phyloP scores from a whole-genome alignment of 1,139 yeast species.

The Yamadazyma trypodendri region DNA sequence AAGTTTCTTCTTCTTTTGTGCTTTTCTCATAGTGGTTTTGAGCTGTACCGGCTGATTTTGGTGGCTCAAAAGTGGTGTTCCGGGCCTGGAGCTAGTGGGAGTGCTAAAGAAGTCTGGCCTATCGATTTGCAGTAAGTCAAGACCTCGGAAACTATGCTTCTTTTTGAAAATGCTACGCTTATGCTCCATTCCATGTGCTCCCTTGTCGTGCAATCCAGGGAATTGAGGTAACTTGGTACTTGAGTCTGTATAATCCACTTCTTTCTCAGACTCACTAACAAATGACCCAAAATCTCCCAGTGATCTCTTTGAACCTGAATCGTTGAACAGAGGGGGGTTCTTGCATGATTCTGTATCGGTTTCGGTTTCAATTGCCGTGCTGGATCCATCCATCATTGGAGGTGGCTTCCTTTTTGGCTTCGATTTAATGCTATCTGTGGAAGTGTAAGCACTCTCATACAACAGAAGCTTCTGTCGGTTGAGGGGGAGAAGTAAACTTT shows the following conservation, averaged over 20 bases:
- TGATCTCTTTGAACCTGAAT: conserved; percentile 16
- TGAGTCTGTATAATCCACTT: conserved; percentile 11
- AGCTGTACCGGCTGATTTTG: conserved; percentile 40
- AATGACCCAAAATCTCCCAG: conserved; percentile 15
- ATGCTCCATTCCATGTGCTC: conserved; percentile 4
- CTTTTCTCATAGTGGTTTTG: conserved; percentile 69
- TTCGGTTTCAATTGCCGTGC: not conserved
- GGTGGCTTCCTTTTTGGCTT: conserved; percentile 30
- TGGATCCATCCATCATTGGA: conserved; percentile 13
- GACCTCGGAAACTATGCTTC: conserved; percentile 13
- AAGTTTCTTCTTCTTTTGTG: conserved; percentile 42
- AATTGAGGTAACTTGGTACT: conserved; percentile 25
- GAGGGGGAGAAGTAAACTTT: conserved; percentile 13
- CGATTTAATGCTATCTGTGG: conserved; percentile 12
- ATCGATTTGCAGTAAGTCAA: conserved; percentile 18
- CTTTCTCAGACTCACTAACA: conserved; percentile 15
- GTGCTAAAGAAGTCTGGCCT: conserved; percentile 13
- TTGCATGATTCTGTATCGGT: not conserved
- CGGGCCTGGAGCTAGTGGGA: conserved; percentile 17
- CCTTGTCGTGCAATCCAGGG: conserved; percentile 22
- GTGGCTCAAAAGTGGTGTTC: conserved; percentile 16
- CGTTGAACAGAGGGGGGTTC: conserved; percentile 1
- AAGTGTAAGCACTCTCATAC: conserved; percentile 12
- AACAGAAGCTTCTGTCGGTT: conserved; percentile 10
- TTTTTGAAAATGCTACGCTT: conserved; percentile 5